phyloP scores from a whole-genome alignment of 805 yeast species.

The Komagataella ulmi region DNA sequence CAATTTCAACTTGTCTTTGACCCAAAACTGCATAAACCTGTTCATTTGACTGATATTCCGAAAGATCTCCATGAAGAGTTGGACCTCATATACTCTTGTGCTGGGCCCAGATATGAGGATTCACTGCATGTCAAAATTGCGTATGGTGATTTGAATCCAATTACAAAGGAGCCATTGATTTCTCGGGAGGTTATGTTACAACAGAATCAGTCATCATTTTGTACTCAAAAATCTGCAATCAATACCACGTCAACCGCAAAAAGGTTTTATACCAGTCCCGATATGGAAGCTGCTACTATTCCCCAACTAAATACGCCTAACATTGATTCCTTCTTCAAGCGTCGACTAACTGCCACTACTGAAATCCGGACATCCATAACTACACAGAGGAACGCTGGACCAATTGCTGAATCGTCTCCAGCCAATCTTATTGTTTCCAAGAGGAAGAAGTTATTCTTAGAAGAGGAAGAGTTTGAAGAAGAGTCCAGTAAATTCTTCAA shows the following conservation, averaged over 20 bases:
- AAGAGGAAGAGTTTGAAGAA: slow-evolving; percentile 4
- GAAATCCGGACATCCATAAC: background rate
- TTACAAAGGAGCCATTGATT: slow-evolving; percentile 29
- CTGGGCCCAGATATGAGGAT: slow-evolving; percentile 30
- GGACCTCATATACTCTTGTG: slow-evolving; percentile 20
- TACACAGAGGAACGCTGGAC: background rate
- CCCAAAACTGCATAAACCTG: slow-evolving; percentile 35
- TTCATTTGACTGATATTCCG: slow-evolving; percentile 47
- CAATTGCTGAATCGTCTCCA: background rate
- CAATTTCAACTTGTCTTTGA: slow-evolving; percentile 77
- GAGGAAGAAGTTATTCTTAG: slow-evolving; percentile 12
- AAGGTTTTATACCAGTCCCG: background rate
- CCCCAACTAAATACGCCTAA: background rate
- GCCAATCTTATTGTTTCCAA: slow-evolving; percentile 12
- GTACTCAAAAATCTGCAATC: background rate
- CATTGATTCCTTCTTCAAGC: slow-evolving; percentile 5
- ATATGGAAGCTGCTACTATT: background rate
- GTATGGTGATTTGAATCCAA: slow-evolving; percentile 55
- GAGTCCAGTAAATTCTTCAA: slow-evolving; percentile 9
- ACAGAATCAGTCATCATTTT: background rate
- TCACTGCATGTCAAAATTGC: slow-evolving; percentile 45
- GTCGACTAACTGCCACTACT: background rate
- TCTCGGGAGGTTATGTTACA: slow-evolving; percentile 30
- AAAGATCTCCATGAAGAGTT: slow-evolving; percentile 10
- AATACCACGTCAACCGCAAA: background rate